phyloP scores from a whole-genome alignment of 1,284 basidiomycete species.

The Bondarzewia mesenterica region DNA sequence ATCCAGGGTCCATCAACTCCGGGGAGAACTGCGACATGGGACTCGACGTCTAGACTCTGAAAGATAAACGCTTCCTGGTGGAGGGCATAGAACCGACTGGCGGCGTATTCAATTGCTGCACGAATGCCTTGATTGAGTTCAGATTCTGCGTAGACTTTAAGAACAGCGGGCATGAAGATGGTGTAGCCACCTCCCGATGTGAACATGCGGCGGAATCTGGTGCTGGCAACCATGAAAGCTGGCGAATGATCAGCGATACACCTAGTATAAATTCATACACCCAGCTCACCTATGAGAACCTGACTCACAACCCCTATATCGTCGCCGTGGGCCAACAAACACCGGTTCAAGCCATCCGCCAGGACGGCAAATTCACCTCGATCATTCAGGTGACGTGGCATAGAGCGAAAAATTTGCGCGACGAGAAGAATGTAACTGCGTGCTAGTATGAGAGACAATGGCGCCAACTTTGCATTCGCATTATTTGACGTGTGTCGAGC shows the following conservation, averaged over 20 bases:
- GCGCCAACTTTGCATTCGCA: constrained; percentile 21
- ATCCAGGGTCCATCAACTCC: constrained; percentile 41
- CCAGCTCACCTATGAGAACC: constrained; percentile 54
- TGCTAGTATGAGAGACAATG: constrained; percentile 52
- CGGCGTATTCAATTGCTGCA: constrained; percentile 64
- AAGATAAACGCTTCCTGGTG: constrained; percentile 74
- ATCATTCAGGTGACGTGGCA: constrained; percentile 73
- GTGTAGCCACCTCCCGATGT: constrained; percentile 1
- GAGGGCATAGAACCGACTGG: constrained; percentile 66
- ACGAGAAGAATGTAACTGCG: constrained; percentile 66
- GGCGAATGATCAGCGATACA: constrained; percentile 9
- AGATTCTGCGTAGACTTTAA: constrained; percentile 61
- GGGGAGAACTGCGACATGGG: constrained; percentile 45
- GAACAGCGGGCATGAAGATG: constrained; percentile 21
- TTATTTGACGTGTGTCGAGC: constrained; percentile 8
- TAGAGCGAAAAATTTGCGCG: constrained; percentile 63
- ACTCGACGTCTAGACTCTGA: constrained; percentile 59
- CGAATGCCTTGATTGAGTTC: constrained; percentile 47
- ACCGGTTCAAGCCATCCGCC: constrained; percentile 62
- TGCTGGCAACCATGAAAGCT: constrained; percentile 65
- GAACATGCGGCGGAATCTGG: constrained; percentile 16
- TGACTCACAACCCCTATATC: constrained; percentile 69
- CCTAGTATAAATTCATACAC: not conserved
- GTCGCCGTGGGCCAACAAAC: constrained; percentile 57
- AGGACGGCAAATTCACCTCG: constrained; percentile 63